These are phyloP conservation scores for Pleurotus giganteus DNA, from an alignment of 768 basidiomycete genomes.

Conservation along the genomic window DNA sequence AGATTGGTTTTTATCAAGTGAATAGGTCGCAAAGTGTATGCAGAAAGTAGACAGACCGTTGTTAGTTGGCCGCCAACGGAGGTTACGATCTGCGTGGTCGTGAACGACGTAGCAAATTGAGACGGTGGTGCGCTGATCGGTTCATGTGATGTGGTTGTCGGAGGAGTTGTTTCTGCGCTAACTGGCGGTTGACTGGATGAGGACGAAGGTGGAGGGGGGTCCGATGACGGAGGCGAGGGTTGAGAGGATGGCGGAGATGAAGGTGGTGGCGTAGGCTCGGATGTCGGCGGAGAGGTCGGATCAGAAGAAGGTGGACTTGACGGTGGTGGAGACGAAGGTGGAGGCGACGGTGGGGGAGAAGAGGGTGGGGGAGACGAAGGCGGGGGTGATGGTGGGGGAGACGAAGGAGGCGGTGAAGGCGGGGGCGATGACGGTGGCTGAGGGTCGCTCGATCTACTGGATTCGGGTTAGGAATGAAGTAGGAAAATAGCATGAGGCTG, in stretches of 20 bases:
- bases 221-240: not conserved
- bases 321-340: not conserved
- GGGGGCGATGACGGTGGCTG: not conserved
- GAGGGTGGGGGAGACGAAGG: not conserved
- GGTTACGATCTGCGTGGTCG: constrained; percentile 5
- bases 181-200: not conserved
- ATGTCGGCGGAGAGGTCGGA: not conserved
- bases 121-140: not conserved
- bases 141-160: not conserved
- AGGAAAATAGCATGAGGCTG: not conserved
- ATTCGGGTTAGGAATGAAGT: not conserved
- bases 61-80: constrained; percentile 9
- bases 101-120: not conserved
- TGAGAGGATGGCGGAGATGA: constrained; percentile 2
- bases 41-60: constrained; percentile 5
- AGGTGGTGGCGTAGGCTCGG: too few species aligned
- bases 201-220: not conserved
- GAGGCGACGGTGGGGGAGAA: not conserved
- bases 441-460: not conserved
- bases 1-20: not conserved
- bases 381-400: not conserved
- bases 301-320: not conserved
- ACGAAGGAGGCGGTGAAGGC: not conserved
- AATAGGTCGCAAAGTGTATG: not conserved
- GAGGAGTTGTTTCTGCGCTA: not conserved